Evolutionary conservation across 2,329 filamentous ascomycete species (phyloP), one percentile per base, ranked within the genome.

Genomic region (Penicillium decumbens): DNA sequence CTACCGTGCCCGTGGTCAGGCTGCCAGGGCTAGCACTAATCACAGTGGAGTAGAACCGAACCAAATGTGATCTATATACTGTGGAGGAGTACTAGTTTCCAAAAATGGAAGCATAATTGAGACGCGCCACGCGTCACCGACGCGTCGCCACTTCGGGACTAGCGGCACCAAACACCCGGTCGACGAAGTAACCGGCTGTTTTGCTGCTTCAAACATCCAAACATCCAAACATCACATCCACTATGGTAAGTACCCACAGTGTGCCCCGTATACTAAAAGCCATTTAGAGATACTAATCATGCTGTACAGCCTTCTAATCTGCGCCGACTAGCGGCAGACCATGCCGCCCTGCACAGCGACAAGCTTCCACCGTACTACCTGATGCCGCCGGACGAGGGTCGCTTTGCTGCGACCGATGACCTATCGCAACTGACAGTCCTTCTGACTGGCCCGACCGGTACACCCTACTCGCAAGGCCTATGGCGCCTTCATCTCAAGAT

Each of bases 321-420:
- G 40, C 79, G 80, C 49, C 79, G 82, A 52, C 76, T 85, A 35
- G 79, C 79, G 25, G 74, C 76, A 54, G 82, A 85, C 64, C 80
- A 83, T 63, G 75, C 76, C 53, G 75, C 75, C 15, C 72, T 85
- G 10, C 78, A 81, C 58, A 76, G 73, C 50, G 66, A 73, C 23
- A 74, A 74, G 7, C 75, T 83, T 1, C 82, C 82, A 15, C 81
- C 81, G 28, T 81, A 83, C 64, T 85, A 82, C 65, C 73, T 84
- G 49, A 81, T 82, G 56, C 74, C 78, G 2, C 67, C 74, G 2
- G 62, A 65, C 27, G 65, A 68, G 44, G 56, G 40, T 8, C 48
- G 42, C 10, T 46, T 63, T 55, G 57, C 60, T 38, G 43, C 35
- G 37, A 59, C 66, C 38, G 78, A 81, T 53, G 79, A 83, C 54